These are phyloP conservation scores for Pseudogymnoascus sp. DNA, from an alignment of 2,329 filamentous ascomycete genomes.

Conservation along the genomic window DNA sequence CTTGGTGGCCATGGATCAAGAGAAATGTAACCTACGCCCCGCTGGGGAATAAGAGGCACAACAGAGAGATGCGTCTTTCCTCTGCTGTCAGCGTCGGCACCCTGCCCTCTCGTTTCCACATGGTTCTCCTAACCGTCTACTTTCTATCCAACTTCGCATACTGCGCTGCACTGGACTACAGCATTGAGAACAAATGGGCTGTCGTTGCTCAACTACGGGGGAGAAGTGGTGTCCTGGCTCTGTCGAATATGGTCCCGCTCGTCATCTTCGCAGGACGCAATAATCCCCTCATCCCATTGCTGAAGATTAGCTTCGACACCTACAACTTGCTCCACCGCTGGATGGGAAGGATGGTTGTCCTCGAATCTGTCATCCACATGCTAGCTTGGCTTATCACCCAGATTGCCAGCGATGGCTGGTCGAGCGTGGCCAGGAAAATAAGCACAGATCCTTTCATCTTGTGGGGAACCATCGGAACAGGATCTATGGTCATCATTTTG, in stretches of 20 bases:
- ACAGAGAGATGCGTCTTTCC: constrained; percentile 56
- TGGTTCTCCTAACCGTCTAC: constrained; percentile 48
- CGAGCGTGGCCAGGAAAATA: constrained; percentile 47
- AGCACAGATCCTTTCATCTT: constrained; percentile 53
- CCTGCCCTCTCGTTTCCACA: constrained; percentile 56
- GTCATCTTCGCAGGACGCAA: constrained; percentile 85
- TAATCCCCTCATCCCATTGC: constrained; percentile 75
- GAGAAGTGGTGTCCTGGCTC: constrained; percentile 71
- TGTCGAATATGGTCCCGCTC: constrained; percentile 87
- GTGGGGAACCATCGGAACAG: constrained; percentile 52
- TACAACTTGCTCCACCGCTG: constrained; percentile 87
- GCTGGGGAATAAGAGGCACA: constrained; percentile 56
- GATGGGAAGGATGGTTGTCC: constrained; percentile 65
- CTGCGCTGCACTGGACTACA: constrained; percentile 54
- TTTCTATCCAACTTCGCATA: constrained; percentile 53
- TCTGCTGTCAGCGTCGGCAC: constrained; percentile 53
- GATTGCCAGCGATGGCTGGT: constrained; percentile 54
- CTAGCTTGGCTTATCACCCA: constrained; percentile 67
- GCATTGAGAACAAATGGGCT: constrained; percentile 48
- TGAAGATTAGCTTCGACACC: constrained; percentile 89
- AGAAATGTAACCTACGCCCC: constrained; percentile 56
- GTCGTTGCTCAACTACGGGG: constrained; percentile 77
- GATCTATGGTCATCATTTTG: constrained; percentile 56
- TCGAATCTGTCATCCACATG: constrained; percentile 63
- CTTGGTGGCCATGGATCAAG: constrained; percentile 55